Evolutionary conservation across 768 basidiomycete genomes (phyloP), one percentile per base, ranked within the genome.

Genomic region (Tylopilus sp.): DNA sequence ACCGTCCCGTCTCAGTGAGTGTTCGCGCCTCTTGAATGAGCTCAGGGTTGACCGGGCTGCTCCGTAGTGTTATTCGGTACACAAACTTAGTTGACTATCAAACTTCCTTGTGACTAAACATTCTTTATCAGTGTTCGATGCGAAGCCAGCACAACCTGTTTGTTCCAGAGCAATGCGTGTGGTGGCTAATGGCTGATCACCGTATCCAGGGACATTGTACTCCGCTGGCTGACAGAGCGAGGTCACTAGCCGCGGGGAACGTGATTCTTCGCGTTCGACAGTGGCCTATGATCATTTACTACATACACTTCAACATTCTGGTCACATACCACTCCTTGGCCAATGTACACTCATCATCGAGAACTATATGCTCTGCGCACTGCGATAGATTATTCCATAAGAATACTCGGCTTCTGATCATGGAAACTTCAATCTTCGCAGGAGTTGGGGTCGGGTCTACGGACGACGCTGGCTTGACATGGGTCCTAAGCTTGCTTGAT

Each of bases 91-190:
- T 28, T 35, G 2, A 23, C 38, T 21, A n/a, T 45, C 28, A 31
- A 31, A 40, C 42, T 9, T 44, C 9, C 33, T 7, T 31, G 5
- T 40, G 15, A 21, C 53, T 50, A 39, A 55, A 22, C 28, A 33
- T 31, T 4, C 21, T 13, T 21, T 41, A 43, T 1, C 59, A 97
- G 94, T 95, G 93, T 67, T 97, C 92, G 3, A 95, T 95, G 87
- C 95, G 94, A 70, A 94, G 85, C 62, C 88, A 91, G 68, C 92
- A 97, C 68, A 97, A 97, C 65, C 73, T 97, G 86, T 89, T 59
- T 49, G 88, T 67, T 30, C 23, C 9, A 18, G 3, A 11, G 7
- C 9, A 6, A 44, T 10, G 20, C 3, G 5, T 3, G 23, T 28
- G 35, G 23, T 18, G 2, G 12, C 17, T 17, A 21, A 20, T 46